These are phyloP conservation scores for Fusarium sp. DNA, from an alignment of 2,329 filamentous ascomycete genomes.

Conservation along the genomic window DNA sequence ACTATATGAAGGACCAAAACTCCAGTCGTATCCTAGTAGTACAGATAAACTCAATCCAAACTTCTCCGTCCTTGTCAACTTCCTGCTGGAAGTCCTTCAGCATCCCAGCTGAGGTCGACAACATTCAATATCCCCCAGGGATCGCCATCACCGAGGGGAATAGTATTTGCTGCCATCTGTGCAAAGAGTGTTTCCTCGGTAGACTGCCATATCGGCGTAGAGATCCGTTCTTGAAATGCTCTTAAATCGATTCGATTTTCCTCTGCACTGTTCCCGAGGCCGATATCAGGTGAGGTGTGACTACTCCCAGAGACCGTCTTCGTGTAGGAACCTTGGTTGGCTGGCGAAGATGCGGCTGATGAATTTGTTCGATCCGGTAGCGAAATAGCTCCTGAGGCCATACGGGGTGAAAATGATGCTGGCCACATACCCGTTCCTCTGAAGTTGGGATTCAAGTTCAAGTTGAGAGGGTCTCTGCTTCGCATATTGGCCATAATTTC, in stretches of 20 bases:
- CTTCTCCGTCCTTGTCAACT: neutral
- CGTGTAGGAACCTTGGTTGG: slow-evolving; percentile 31
- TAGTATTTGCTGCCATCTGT: slow-evolving; percentile 37
- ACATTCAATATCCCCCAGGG: slow-evolving; percentile 46
- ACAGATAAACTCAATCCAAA: neutral
- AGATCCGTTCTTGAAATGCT: slow-evolving; percentile 46
- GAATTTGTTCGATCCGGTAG: slow-evolving; percentile 48
- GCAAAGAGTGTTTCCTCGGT: slow-evolving; percentile 45
- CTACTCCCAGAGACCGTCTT: slow-evolving; percentile 42
- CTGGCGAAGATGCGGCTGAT: slow-evolving; percentile 46
- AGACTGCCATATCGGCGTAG: slow-evolving; percentile 45
- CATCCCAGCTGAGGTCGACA: slow-evolving; percentile 39
- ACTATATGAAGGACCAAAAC: neutral
- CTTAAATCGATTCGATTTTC: slow-evolving; percentile 49
- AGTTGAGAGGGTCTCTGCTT: neutral
- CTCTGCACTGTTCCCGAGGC: slow-evolving; percentile 49
- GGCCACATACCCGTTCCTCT: slow-evolving; percentile 10
- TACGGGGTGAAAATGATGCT: slow-evolving; percentile 9
- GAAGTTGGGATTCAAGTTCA: slow-evolving; percentile 3
- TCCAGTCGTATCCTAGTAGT: neutral
- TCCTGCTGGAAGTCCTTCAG: slow-evolving; percentile 6
- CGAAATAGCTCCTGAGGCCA: slow-evolving; percentile 14
- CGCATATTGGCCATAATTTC: slow-evolving; percentile 8
- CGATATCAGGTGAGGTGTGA: slow-evolving; percentile 45
- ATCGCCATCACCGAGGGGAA: slow-evolving; percentile 37